phyloP scores from a whole-genome alignment of 495 filamentous ascomycete species.

The Talaromyces liani region DNA sequence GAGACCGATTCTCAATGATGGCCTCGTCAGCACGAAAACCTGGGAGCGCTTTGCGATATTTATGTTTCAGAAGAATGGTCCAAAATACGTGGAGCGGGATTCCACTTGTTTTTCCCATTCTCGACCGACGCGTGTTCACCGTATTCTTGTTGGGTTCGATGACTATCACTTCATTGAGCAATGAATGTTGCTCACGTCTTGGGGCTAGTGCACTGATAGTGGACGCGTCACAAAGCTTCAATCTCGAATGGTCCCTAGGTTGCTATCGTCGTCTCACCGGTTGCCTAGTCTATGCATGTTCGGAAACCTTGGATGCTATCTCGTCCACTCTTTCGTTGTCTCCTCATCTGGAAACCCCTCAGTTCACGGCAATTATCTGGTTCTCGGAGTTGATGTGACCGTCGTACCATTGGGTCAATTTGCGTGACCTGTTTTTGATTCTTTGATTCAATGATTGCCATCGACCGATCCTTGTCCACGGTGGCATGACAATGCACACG shows the following conservation, averaged over 20 bases:
- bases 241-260: not conserved
- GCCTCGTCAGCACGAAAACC: slow-evolving; percentile 15
- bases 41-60: slow-evolving; percentile 34
- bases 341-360: slow-evolving; percentile 34
- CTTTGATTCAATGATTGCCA: slow-evolving; percentile 14
- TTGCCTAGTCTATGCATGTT: slow-evolving; percentile 6
- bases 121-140: slow-evolving; percentile 5
- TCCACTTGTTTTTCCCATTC: not conserved
- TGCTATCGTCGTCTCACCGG: slow-evolving; percentile 9
- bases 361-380: slow-evolving; percentile 13
- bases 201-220: slow-evolving; percentile 7
- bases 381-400: slow-evolving; percentile 1
- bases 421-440: slow-evolving; percentile 17
- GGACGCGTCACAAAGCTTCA: slow-evolving; percentile 9
- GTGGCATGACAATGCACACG: slow-evolving; percentile 17
- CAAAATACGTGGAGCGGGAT: slow-evolving; percentile 15
- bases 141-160: not conserved
- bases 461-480: slow-evolving; percentile 14
- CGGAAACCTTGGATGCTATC: slow-evolving; percentile 6
- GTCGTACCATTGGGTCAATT: slow-evolving; percentile 16
- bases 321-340: slow-evolving; percentile 8
- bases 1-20: slow-evolving; percentile 30
- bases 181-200: slow-evolving; percentile 8
- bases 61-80: slow-evolving; percentile 34
- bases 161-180: slow-evolving; percentile 1